phyloP scores from a whole-genome alignment of 768 basidiomycete species.

The Rossbeevera mucosa region DNA sequence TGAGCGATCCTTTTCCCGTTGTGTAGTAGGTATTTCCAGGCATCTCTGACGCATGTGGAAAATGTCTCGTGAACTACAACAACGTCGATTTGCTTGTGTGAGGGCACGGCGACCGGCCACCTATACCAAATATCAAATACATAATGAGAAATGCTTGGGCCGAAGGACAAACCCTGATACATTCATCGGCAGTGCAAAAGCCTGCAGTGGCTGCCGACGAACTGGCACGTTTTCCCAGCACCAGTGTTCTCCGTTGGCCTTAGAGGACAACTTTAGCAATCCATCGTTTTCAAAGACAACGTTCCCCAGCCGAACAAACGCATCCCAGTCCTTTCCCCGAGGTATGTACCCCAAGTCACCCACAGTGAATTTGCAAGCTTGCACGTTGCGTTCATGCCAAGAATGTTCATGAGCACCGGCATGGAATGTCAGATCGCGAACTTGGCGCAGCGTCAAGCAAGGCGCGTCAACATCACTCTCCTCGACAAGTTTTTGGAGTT shows the following conservation, averaged over 20 bases:
- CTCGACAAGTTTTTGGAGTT: conserved; percentile 33
- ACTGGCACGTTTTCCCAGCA: conserved; percentile 35
- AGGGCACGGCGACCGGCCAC: conserved; percentile 42
- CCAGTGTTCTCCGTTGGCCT: conserved; percentile 33
- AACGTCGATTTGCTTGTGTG: conserved; percentile 36
- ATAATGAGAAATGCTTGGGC: not conserved
- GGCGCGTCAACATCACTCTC: conserved; percentile 27
- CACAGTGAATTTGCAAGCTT: conserved; percentile 36
- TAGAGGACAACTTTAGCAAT: conserved; percentile 19
- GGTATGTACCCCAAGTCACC: conserved; percentile 47
- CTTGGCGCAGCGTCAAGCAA: conserved; percentile 33
- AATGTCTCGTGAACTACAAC: conserved; percentile 33
- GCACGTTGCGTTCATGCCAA: conserved; percentile 40
- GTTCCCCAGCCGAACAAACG: conserved; percentile 39
- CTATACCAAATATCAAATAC: conserved; percentile 21
- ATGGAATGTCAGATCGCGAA: conserved; percentile 37
- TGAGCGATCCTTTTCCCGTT: conserved; percentile 31
- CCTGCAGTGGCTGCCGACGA: conserved; percentile 30
- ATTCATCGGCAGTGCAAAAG: conserved; percentile 30
- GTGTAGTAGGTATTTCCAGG: conserved; percentile 37
- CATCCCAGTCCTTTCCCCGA: conserved; percentile 30
- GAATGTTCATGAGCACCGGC: conserved; percentile 34
- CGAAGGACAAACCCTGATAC: conserved; percentile 29
- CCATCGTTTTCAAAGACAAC: conserved; percentile 30
- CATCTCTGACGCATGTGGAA: conserved; percentile 29